A percentile compares a stretch with the other conserved stretches of the same genome.
These are phyloP conservation scores for Asclepias syriaca DNA, from an alignment of 257 asterid species.

Conservation along the genomic window DNA sequence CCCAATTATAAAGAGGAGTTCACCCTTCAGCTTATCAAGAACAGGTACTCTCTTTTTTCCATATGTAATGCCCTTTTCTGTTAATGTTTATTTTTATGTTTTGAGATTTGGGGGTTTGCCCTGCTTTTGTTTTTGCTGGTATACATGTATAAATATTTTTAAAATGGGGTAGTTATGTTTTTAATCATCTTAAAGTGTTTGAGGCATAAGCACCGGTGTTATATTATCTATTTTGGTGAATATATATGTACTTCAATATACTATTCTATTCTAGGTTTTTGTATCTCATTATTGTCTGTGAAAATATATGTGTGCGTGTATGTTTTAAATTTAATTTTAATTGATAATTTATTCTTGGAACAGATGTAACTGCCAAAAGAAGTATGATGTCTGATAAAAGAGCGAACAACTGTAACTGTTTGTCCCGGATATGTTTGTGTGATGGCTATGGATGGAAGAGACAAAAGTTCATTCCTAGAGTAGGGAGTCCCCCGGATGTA, in stretches of 20 bases:
- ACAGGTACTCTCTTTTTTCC: slow-evolving; percentile 30
- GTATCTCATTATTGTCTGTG: background rate
- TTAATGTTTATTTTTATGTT: background rate
- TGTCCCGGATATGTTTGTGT: slow-evolving; percentile 5
- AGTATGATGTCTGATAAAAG: slow-evolving; percentile 32
- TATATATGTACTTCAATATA: background rate
- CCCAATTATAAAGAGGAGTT: slow-evolving; percentile 31
- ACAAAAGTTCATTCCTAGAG: slow-evolving; percentile 19
- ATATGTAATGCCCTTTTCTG: background rate
- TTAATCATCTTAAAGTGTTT: background rate
- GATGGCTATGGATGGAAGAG: slow-evolving; percentile 18
- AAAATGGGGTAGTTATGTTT: no score
- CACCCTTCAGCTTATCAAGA: slow-evolving; percentile 14
- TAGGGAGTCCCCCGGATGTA: slow-evolving; percentile 37
- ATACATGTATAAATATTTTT: background rate
- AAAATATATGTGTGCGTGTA: background rate
- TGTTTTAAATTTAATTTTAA: background rate
- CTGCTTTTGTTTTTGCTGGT: background rate
- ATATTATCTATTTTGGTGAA: background rate
- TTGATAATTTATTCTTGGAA: slow-evolving; percentile 14
- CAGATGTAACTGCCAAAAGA: slow-evolving; percentile 47
- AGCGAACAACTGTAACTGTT: slow-evolving; percentile 16
- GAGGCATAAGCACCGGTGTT: no score
- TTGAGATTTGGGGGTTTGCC: background rate
- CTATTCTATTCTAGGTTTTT: background rate